Conservation (phyloP, 768 basidiomycete species). For the Hebeloma cylindrosporum region DNA sequence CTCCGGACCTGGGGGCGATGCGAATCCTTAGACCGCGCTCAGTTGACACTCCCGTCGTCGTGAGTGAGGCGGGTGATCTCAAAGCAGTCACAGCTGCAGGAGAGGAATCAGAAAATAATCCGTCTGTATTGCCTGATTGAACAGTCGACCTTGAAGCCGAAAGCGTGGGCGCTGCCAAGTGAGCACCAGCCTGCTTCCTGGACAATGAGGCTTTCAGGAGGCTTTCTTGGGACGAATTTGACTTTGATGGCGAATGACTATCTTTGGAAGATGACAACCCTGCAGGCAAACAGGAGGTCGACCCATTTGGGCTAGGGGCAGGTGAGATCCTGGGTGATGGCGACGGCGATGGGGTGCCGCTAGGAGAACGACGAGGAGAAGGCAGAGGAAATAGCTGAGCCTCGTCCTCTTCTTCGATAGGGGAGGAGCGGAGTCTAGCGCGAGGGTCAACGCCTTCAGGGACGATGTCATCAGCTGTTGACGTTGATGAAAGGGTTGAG, state of each 20-base stretch:
- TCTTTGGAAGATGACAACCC: constrained; percentile 19
- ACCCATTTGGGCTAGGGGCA: constrained; percentile 34
- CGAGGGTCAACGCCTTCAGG: constrained; percentile 16
- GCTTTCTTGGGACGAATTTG: constrained; percentile 19
- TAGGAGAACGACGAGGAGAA: constrained; percentile 50
- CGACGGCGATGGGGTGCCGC: constrained; percentile 31
- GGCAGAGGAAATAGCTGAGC: constrained; percentile 55
- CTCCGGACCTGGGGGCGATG: neutral
- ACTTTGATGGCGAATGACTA: constrained; percentile 16
- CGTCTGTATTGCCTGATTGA: no score
- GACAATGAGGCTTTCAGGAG: constrained; percentile 19
- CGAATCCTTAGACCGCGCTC: constrained; percentile 6
- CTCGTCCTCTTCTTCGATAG: constrained; percentile 57
- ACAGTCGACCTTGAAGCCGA: constrained; percentile 7
- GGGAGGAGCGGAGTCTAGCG: constrained; percentile 28
- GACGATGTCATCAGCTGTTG: constrained; percentile 9
- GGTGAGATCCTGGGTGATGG: constrained; percentile 28
- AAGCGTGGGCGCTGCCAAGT: neutral
- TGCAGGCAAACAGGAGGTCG: constrained; percentile 23
- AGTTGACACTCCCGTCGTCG: neutral
- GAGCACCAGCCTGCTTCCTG: constrained; percentile 11
- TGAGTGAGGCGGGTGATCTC: neutral
- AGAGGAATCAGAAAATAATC: no score
- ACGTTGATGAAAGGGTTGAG: constrained; percentile 10
- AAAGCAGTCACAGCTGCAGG: neutral